A percentile compares a stretch with the other conserved stretches of the same genome.
phyloP scores from a whole-genome alignment of 768 basidiomycete genomes.

The Botryobasidium botryosum region DNA sequence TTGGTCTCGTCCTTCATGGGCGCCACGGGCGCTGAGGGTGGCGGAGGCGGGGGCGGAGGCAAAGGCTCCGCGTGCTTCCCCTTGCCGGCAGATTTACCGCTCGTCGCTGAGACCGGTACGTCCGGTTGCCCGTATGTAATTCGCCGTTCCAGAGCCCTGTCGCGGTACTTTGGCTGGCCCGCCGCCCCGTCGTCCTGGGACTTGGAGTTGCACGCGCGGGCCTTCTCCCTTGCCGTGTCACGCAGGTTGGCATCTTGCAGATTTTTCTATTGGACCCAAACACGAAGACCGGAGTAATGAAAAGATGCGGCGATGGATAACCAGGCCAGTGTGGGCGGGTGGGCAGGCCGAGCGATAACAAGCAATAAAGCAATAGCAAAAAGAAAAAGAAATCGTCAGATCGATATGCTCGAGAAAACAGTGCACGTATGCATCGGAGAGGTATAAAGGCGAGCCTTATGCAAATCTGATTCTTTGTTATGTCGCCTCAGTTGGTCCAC shows the following conservation, averaged over 20 bases:
- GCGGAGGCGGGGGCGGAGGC: slow-evolving; percentile 26
- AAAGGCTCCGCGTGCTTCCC: slow-evolving; percentile 42
- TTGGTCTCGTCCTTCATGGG: slow-evolving; percentile 72
- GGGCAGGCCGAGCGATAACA: not conserved
- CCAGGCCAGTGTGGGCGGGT: not conserved
- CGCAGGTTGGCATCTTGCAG: slow-evolving; percentile 53
- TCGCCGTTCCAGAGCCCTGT: slow-evolving; percentile 84
- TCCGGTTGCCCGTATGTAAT: slow-evolving; percentile 87
- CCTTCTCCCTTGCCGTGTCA: slow-evolving; percentile 46
- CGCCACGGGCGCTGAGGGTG: slow-evolving; percentile 45
- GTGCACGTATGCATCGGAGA: slow-evolving; percentile 15
- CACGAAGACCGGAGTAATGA: slow-evolving; percentile 4
- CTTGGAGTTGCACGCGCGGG: slow-evolving; percentile 14
- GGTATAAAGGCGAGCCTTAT: slow-evolving; percentile 65
- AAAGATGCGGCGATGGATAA: not conserved
- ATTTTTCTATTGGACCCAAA: slow-evolving; percentile 49
- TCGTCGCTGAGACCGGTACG: slow-evolving; percentile 25
- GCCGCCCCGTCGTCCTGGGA: slow-evolving; percentile 23
- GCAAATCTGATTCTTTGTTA: slow-evolving; percentile 84
- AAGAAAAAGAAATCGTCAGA: slow-evolving; percentile 21
- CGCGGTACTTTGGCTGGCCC: slow-evolving; percentile 87
- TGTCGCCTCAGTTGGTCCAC: slow-evolving; percentile 76
- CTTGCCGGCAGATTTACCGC: slow-evolving; percentile 18
- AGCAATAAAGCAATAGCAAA: slow-evolving; percentile 1
- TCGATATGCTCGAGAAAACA: slow-evolving; percentile 14